Conservation (phyloP, 148 eudicot species). For the Rhododendron mucronatum region DNA sequence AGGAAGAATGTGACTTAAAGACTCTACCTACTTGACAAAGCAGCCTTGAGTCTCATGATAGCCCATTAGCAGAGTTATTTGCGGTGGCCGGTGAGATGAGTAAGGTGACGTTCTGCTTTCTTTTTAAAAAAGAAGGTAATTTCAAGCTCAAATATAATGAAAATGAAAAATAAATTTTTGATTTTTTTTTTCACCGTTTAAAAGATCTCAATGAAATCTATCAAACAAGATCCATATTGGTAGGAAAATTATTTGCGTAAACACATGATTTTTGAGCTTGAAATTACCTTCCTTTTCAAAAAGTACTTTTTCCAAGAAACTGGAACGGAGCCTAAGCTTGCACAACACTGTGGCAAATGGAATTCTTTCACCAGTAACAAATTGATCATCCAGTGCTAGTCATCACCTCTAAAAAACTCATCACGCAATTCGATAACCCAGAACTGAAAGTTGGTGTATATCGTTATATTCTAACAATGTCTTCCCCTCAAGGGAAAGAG, state of each 20-base stretch:
- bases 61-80: not conserved
- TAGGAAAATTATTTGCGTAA: no score
- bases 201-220: no score
- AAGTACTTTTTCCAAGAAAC: no score
- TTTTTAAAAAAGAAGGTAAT: no score
- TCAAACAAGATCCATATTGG: no score
- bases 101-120: no score
- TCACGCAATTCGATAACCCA: not conserved
- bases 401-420: not conserved
- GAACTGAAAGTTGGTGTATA: not conserved
- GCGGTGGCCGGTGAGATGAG: not conserved
- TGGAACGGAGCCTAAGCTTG: not conserved
- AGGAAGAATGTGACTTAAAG: not conserved
- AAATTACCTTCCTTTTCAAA: no score
- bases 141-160: no score
- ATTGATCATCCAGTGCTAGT: not conserved
- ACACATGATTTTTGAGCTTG: no score
- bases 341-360: not conserved
- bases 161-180: no score
- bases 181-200: no score
- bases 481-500: not conserved
- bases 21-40: not conserved
- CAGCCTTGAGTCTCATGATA: not conserved
- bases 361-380: not conserved
- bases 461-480: not conserved